These are phyloP conservation scores for Fusarium transvaalense DNA, from an alignment of 2,329 filamentous ascomycete species.

Conservation along the genomic window DNA sequence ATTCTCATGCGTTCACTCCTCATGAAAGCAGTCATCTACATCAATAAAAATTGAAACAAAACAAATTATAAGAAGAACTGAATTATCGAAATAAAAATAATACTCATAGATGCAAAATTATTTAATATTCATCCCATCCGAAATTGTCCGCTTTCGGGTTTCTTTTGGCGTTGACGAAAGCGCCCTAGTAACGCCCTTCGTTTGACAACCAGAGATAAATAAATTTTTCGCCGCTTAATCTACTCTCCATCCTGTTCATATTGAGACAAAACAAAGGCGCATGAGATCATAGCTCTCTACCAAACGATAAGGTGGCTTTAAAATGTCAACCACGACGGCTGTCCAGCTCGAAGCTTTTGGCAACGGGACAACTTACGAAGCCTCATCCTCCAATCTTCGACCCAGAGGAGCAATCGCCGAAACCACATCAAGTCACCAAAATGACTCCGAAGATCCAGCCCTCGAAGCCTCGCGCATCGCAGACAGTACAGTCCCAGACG, in stretches of 20 bases:
- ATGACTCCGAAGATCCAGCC: constrained; percentile 25
- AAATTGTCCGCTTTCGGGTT: background rate
- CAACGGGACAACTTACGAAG: constrained; percentile 11
- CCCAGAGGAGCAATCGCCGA: constrained; percentile 22
- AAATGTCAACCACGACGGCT: constrained; percentile 36
- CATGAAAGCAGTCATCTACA: background rate
- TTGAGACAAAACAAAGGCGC: background rate
- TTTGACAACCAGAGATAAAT: constrained; percentile 16
- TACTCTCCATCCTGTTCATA: background rate
- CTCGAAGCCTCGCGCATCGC: constrained; percentile 42
- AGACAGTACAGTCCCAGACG: constrained; percentile 46
- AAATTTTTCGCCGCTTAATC: background rate
- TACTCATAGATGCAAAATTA: too few species aligned
- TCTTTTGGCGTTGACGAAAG: background rate
- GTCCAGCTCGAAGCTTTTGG: constrained; percentile 32
- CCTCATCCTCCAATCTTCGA: constrained; percentile 12
- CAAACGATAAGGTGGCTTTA: background rate
- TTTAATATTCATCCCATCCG: too few species aligned
- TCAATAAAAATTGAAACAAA: background rate
- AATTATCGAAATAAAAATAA: too few species aligned
- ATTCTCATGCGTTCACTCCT: background rate
- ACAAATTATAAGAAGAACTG: fast-evolving
- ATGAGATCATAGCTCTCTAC: background rate
- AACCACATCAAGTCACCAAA: fast-evolving
- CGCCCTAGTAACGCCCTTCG: constrained; percentile 23